Percentiles rank a stretch among this genome's conserved stretches.
phyloP scores from a whole-genome alignment of 768 basidiomycete genomes.

The Lentinula lateritia region DNA sequence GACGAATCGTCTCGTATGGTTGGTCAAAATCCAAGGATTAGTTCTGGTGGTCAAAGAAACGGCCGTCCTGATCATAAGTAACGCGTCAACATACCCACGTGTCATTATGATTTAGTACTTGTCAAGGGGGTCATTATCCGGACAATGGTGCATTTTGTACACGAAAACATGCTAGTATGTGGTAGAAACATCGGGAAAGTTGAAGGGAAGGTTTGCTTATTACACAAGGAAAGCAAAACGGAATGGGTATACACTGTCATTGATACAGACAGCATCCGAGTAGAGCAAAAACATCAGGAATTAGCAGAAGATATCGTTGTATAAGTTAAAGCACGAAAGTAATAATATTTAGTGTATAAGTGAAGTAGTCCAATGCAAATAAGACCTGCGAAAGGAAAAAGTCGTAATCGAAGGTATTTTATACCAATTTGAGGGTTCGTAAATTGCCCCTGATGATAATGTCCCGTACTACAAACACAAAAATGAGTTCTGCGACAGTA shows the following conservation, averaged over 20 bases:
- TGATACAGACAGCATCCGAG: not conserved
- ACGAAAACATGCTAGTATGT: no score
- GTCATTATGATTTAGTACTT: no score
- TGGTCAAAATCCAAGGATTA: not conserved
- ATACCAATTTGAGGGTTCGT: slow-evolving; percentile 25
- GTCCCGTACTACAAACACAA: slow-evolving; percentile 30
- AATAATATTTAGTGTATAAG: not conserved
- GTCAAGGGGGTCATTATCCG: no score
- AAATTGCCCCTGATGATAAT: slow-evolving; percentile 37
- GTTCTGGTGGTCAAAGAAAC: no score
- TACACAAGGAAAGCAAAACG: no score
- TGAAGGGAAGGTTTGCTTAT: no score
- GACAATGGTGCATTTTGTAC: no score
- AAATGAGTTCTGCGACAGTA: not conserved
- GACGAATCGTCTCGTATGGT: no score
- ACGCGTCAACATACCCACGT: no score
- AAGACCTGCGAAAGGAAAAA: slow-evolving; percentile 19
- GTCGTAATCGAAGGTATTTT: slow-evolving; percentile 23
- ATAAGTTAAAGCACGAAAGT: not conserved
- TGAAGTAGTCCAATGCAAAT: not conserved
- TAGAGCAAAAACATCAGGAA: not conserved
- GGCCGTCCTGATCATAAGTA: no score
- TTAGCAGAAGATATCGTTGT: not conserved
- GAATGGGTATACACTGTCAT: not conserved
- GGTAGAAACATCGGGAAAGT: no score